Evolutionary conservation across 495 filamentous ascomycete genomes (phyloP), one percentile per base, ranked within the genome.

Genomic region (Aspergillus bridgeri): DNA sequence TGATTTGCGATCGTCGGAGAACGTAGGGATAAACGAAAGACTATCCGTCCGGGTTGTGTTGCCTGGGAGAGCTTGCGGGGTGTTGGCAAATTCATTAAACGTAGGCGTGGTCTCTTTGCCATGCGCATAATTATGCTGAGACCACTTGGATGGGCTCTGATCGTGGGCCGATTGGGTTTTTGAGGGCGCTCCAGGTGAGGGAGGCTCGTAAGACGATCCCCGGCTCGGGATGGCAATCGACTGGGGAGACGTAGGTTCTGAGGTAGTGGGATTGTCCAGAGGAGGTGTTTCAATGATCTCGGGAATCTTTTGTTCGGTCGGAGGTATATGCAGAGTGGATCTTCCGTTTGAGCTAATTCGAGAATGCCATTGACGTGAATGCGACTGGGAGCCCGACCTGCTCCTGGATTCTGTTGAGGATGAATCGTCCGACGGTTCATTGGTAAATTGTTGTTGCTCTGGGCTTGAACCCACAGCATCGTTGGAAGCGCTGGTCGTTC

Each of bases 21-120:
- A 75, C 1, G 88, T 95, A 3, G 92, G 92, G 48, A 95, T 91
- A 65, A 92, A 90, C 1, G 90, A 92, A 15, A 95, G 78, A 54
- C 79, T 86, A 66, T 92, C 90, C 2, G 89, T 96, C 18, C 87
- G 81, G 0, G 80, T 86, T 44, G 75, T 84, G 61, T 86, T 88
- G 19, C 88, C 91, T 11, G 89, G 86, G 1, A 93, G 71, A 23
- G 85, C 79, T 56, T 75, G 69, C 2, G 70, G 71, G 23, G 60
- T 70, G 52, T 63, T 75, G 60, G 69, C 70, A 44, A 77, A 68
- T 3, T 75, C 73, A 46, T 70, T 69, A 4, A 77, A 64, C 1
- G 66, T 69, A 6, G 64, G 56, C 3, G 66, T 55, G 6, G 59
- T 60, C 11, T 77, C 73, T 47, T 70, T 73, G 4, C 57, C 56